These are phyloP conservation scores for Suhomyces kilbournensis DNA, from an alignment of 805 yeast genomes.

Conservation along the genomic window DNA sequence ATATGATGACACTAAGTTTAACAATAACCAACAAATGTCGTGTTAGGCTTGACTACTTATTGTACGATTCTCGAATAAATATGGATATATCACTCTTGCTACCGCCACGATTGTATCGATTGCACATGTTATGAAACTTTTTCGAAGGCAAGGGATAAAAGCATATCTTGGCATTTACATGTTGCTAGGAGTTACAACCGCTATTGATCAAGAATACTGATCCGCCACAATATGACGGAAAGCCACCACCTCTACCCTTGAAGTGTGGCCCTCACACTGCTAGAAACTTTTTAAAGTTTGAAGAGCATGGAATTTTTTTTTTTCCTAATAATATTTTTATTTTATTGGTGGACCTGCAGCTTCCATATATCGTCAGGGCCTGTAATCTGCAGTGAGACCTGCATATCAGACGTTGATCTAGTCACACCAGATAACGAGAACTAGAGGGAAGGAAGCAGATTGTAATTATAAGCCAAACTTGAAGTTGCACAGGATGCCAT, in stretches of 20 bases:
- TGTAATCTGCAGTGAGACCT: neutral
- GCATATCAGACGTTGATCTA: neutral
- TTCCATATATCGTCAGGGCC: neutral
- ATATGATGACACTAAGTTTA: neutral
- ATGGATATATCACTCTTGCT: neutral
- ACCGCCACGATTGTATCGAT: neutral
- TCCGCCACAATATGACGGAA: neutral
- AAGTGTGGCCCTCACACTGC: neutral
- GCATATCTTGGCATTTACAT: neutral
- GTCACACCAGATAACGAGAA: neutral
- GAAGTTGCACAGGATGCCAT: neutral
- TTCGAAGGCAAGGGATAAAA: neutral
- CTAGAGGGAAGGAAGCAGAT: neutral
- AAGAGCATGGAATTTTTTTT: neutral
- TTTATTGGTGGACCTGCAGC: neutral
- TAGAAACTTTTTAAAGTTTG: neutral
- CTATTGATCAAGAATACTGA: neutral
- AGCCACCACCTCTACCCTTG: neutral
- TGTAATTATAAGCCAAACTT: neutral
- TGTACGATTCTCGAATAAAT: neutral
- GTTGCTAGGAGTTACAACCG: neutral
- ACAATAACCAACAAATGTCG: neutral
- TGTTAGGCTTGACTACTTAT: neutral
- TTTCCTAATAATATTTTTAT: neutral
- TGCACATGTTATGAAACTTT: neutral